These are phyloP conservation scores for Coemansia sp. DNA, from an alignment of 192 early-diverging fungal species.

Conservation along the genomic window DNA sequence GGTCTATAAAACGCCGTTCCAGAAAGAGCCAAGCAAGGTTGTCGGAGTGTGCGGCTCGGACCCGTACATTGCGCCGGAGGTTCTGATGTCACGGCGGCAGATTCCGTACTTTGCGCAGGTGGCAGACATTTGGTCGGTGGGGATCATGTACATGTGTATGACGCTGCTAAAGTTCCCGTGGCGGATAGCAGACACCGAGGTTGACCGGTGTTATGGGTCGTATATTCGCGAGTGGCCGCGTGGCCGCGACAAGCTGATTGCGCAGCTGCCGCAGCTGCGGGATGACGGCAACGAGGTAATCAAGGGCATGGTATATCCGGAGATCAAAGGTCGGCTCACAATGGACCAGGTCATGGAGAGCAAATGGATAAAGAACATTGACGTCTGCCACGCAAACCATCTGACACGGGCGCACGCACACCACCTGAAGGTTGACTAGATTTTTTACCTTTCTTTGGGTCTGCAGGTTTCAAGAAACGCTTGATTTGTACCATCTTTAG, in stretches of 20 bases:
- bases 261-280: conserved; percentile 59
- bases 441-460: conserved; percentile 7
- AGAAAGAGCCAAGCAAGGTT: conserved; percentile 59
- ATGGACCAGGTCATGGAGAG: conserved; percentile 69
- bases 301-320: conserved; percentile 63
- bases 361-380: conserved; percentile 73
- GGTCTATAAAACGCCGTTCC: conserved; percentile 85
- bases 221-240: conserved; percentile 56
- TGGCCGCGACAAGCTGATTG: conserved; percentile 56
- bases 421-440: conserved; percentile 38
- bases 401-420: conserved; percentile 36
- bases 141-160: conserved; percentile 84
- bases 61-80: conserved; percentile 95
- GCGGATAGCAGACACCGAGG: conserved; percentile 56
- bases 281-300: conserved; percentile 62
- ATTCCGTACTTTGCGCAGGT: conserved; percentile 72
- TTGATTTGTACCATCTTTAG: background rate
- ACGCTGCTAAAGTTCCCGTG: conserved; percentile 70
- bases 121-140: conserved; percentile 88
- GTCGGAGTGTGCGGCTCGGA: conserved; percentile 85
- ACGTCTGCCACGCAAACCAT: conserved; percentile 49
- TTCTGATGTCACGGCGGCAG: conserved; percentile 60
- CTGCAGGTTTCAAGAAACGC: background rate
- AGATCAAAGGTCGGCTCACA: conserved; percentile 57
- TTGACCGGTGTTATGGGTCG: conserved; percentile 60